phyloP scores from a whole-genome alignment of 257 asterid species.

The Scutellaria minor region DNA sequence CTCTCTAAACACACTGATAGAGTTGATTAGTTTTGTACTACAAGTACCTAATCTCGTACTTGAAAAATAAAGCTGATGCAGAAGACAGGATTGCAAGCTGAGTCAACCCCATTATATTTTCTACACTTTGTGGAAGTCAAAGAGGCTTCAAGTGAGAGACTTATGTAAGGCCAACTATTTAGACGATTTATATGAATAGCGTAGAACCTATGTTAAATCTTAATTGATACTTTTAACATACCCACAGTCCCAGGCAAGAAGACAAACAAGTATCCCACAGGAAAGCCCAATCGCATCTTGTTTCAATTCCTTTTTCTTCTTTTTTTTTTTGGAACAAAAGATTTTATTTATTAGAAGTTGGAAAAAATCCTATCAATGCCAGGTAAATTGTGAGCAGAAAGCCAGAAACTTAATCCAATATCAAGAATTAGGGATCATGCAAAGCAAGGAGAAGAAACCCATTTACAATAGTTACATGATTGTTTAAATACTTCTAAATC shows the following conservation, averaged over 20 bases:
- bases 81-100: not conserved
- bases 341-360: not conserved
- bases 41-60: not conserved
- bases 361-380: not conserved
- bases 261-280: conserved; percentile 6
- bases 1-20: not conserved
- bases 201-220: not conserved
- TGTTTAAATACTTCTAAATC: not conserved
- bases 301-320: not conserved
- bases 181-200: not conserved
- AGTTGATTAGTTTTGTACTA: not conserved
- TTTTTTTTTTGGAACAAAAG: not conserved
- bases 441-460: not conserved
- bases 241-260: not conserved
- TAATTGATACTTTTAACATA: not conserved
- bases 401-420: not conserved
- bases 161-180: not conserved
- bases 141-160: not conserved
- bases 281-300: not conserved
- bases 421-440: not conserved
- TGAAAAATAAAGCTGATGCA: not conserved
- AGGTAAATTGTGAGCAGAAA: not conserved
- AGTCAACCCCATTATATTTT: no score
- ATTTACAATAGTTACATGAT: not conserved
- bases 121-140: not conserved